Evolutionary conservation across 2,329 filamentous ascomycete genomes (phyloP).

Genomic region (Rutstroemia sp.): DNA sequence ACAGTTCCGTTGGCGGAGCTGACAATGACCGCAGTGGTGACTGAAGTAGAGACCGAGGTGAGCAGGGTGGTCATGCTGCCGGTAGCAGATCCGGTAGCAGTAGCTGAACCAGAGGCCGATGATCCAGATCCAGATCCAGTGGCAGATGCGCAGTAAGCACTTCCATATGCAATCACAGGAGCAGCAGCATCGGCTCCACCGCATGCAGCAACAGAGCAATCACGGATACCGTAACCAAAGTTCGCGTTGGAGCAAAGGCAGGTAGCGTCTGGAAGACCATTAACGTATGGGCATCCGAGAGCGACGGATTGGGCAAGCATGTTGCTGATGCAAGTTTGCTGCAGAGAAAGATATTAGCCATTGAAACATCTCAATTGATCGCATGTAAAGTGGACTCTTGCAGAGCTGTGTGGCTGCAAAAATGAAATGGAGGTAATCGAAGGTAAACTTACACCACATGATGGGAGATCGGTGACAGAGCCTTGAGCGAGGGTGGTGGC

Average conservation of each 20-base stretch:
- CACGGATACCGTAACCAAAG: constrained; percentile 40
- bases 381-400: background rate
- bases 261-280: constrained; percentile 23
- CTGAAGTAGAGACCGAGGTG: background rate
- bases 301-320: constrained; percentile 35
- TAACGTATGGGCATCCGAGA: constrained; percentile 32
- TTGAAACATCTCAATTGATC: background rate
- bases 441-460: constrained; percentile 28
- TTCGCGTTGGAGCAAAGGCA: constrained; percentile 39
- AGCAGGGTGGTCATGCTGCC: constrained; percentile 7
- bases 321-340: constrained; percentile 37
- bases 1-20: constrained; percentile 4
- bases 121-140: background rate
- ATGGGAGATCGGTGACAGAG: constrained; percentile 16
- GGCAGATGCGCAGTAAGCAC: constrained; percentile 18
- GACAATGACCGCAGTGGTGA: constrained; percentile 1
- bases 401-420: background rate
- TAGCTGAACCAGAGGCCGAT: background rate
- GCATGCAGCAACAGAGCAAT: constrained; percentile 39
- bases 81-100: background rate
- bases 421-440: background rate
- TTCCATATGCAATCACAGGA: constrained; percentile 26
- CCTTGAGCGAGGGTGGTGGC: constrained; percentile 21
- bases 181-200: constrained; percentile 20
- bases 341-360: constrained; percentile 13